A percentile compares a stretch with the other conserved stretches of the same genome.
These are phyloP conservation scores for Trametes sp. DNA, from an alignment of 1,284 basidiomycete genomes.

Conservation along the genomic window DNA sequence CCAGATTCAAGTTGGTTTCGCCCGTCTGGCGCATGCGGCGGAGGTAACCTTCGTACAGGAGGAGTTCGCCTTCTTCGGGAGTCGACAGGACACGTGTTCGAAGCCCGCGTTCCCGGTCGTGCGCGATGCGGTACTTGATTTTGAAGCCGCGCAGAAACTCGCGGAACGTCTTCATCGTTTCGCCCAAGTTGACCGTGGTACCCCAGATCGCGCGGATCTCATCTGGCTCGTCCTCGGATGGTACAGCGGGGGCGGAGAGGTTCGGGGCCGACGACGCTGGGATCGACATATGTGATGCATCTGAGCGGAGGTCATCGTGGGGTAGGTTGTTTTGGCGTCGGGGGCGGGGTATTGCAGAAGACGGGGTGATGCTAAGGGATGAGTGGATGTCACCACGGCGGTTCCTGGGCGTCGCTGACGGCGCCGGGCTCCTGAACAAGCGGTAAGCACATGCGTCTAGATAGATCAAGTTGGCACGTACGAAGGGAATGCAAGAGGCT, in stretches of 20 bases:
- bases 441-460: neutral
- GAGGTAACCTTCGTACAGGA: slow-evolving; percentile 86
- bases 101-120: slow-evolving; percentile 74
- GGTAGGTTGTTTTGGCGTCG: slow-evolving; percentile 39
- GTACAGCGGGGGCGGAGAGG: slow-evolving; percentile 68
- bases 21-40: slow-evolving; percentile 90
- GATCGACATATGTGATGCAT: slow-evolving; percentile 61
- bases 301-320: slow-evolving; percentile 59
- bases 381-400: slow-evolving; percentile 88
- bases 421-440: slow-evolving; percentile 42
- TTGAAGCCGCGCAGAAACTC: slow-evolving; percentile 94
- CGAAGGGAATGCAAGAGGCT: slow-evolving; percentile 70
- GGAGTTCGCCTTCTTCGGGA: slow-evolving; percentile 72
- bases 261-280: slow-evolving; percentile 69
- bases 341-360: slow-evolving; percentile 48
- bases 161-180: slow-evolving; percentile 91
- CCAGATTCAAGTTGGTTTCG: slow-evolving; percentile 93
- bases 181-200: slow-evolving; percentile 89
- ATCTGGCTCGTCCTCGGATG: slow-evolving; percentile 64
- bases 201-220: slow-evolving; percentile 96
- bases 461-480: slow-evolving; percentile 41
- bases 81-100: slow-evolving; percentile 62
- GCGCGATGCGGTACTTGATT: slow-evolving; percentile 85
- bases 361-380: slow-evolving; percentile 70
- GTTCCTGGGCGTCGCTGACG: slow-evolving; percentile 64